Evolutionary conservation across 2,329 filamentous ascomycete genomes (phyloP).

Genomic region (Periconia digitata): DNA sequence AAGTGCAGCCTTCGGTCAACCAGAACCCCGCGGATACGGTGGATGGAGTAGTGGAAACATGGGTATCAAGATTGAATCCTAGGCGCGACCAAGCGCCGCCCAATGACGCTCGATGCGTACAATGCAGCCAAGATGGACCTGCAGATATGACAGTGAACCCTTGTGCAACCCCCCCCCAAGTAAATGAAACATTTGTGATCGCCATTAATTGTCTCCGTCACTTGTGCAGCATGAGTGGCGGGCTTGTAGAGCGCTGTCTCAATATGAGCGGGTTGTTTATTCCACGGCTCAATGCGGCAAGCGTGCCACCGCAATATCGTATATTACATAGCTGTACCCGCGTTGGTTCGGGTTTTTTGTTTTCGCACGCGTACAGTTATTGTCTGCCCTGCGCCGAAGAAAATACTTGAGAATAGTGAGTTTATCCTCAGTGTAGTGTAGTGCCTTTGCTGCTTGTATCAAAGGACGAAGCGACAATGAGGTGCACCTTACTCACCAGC

Average conservation of each 20-base stretch:
- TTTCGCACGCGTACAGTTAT: too few species aligned
- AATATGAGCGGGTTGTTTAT: not conserved
- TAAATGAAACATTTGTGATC: not conserved
- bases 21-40: too few species aligned
- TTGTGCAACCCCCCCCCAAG: not conserved
- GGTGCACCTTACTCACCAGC: conserved; percentile 31
- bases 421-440: not conserved
- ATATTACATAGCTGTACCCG: too few species aligned
- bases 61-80: too few species aligned
- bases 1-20: too few species aligned
- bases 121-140: not conserved
- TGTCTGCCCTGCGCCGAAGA: not conserved
- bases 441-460: too few species aligned
- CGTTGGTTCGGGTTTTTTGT: too few species aligned
- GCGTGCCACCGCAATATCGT: too few species aligned
- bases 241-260: too few species aligned
- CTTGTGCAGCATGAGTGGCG: not conserved
- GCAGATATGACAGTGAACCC: not conserved
- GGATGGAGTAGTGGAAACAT: too few species aligned
- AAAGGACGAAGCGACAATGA: conserved; percentile 24
- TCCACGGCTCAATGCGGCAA: too few species aligned
- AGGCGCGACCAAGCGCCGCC: too few species aligned
- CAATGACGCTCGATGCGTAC: not conserved
- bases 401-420: not conserved
- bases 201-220: not conserved